These are phyloP conservation scores for Phylloporus rhodoxanthus DNA, from an alignment of 768 basidiomycete species.

Conservation along the genomic window DNA sequence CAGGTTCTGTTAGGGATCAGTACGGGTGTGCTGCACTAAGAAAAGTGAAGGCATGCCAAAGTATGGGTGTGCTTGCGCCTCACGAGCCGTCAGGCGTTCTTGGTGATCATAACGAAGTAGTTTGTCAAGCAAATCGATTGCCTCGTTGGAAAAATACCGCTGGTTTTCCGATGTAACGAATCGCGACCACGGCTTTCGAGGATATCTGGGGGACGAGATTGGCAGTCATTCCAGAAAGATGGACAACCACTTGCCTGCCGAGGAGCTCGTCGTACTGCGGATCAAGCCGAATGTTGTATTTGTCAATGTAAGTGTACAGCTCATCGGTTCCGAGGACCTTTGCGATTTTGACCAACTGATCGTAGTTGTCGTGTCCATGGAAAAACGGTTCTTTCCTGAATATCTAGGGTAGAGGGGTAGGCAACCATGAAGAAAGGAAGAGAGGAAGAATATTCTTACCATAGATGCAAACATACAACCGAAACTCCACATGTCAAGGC, in stretches of 20 bases:
- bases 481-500: slow-evolving; percentile 97
- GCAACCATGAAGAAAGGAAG: background rate
- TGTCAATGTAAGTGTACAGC: slow-evolving; percentile 85
- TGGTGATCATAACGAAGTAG: slow-evolving; percentile 96
- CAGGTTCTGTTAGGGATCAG: slow-evolving; percentile 50
- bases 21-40: slow-evolving; percentile 9
- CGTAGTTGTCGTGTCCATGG: slow-evolving; percentile 98
- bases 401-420: slow-evolving; percentile 49
- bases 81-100: slow-evolving; percentile 89
- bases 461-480: slow-evolving; percentile 99
- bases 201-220: slow-evolving; percentile 50
- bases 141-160: slow-evolving; percentile 93
- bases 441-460: slow-evolving; percentile 45
- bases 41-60: slow-evolving; percentile 52
- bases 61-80: slow-evolving; percentile 89
- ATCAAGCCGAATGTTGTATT: slow-evolving; percentile 93
- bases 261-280: slow-evolving; percentile 95
- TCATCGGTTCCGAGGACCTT: slow-evolving; percentile 98
- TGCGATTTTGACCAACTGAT: slow-evolving; percentile 95
- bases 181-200: slow-evolving; percentile 90
- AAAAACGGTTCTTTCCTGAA: slow-evolving; percentile 99
- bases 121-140: slow-evolving; percentile 93
- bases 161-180: slow-evolving; percentile 96
- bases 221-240: slow-evolving; percentile 6
- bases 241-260: slow-evolving; percentile 51